Evolutionary conservation across 2,329 filamentous ascomycete genomes (phyloP), one percentile per base, ranked within the genome.

Genomic region (Chaetomiaceae sp.): DNA sequence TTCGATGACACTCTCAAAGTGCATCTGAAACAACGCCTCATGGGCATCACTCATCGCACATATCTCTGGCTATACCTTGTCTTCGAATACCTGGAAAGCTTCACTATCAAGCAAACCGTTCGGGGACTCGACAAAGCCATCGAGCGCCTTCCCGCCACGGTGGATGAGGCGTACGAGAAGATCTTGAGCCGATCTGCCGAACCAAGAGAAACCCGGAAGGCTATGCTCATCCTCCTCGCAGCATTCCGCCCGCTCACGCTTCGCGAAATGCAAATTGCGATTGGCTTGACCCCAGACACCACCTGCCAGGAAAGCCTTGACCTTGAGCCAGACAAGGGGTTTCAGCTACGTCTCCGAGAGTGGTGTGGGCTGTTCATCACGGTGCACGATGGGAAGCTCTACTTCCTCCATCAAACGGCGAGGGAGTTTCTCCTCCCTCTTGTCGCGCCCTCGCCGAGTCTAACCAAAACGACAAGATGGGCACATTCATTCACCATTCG

Each of bases 11-110:
- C 41, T 4, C 36, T 16, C n/a, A 20, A 30, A 30, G 16, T 20
- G 0, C 25, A 4, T 25, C 14, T 69, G 1, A 40, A 57, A 40
- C 9, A 61, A 46, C 55, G 37, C 13, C 48, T 67, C 30, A 51
- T 57, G 16, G 44, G 52, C 4, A 52, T 54, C 20, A 27, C 54
- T 0, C 60, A 72, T 38, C 66, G 69, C 4, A 73, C 68, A 0
- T 73, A 71, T 44, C 65, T 73, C 3, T 73, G 66, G 70, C 58
- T 70, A 3, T 60, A 68, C 36, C 63, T 73, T 49, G 61, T 71
- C 2, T 68, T 71, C 11, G 58, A 70, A 13, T 60, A 66, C 45
- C 52, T 72, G 11, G 53, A 29, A 62, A 56, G 4, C 34, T 54
- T 8, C 20, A 20, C 21, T 40, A 13, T 40, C 14, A 40, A 40